Percentiles rank a stretch among this genome's conserved stretches.
phyloP scores from a whole-genome alignment of 2,329 filamentous ascomycete genomes.

The Bipolaris sorokiniana region DNA sequence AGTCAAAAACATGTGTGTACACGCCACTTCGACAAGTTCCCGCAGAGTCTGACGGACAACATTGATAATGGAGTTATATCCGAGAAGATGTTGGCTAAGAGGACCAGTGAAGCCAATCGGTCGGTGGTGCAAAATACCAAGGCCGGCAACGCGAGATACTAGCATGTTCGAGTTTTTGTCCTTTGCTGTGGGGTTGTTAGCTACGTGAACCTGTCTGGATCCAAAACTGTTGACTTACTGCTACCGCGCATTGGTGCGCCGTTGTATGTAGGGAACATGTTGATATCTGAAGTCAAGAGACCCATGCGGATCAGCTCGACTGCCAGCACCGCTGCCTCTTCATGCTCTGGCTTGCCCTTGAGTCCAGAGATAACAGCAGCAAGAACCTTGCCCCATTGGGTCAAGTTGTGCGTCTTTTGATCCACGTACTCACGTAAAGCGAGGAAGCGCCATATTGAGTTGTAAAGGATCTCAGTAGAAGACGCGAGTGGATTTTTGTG shows the following conservation, averaged over 20 bases:
- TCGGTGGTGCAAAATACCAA: slow-evolving; percentile 82
- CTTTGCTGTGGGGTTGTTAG: slow-evolving; percentile 58
- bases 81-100: slow-evolving; percentile 85
- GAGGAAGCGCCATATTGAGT: slow-evolving; percentile 86
- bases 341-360: slow-evolving; percentile 64
- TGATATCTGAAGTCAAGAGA: slow-evolving; percentile 71
- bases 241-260: slow-evolving; percentile 65
- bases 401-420: slow-evolving; percentile 73
- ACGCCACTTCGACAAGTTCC: slow-evolving; percentile 82
- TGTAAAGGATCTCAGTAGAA: slow-evolving; percentile 74
- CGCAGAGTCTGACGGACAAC: slow-evolving; percentile 79
- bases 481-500: slow-evolving; percentile 57
- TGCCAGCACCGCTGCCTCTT: slow-evolving; percentile 81
- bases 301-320: slow-evolving; percentile 84
- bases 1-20: slow-evolving; percentile 79
- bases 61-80: slow-evolving; percentile 82
- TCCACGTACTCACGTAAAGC: slow-evolving; percentile 87
- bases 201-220: neutral
- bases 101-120: slow-evolving; percentile 92
- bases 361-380: slow-evolving; percentile 70
- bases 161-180: slow-evolving; percentile 81
- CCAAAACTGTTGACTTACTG: slow-evolving; percentile 29
- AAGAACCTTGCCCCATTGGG: slow-evolving; percentile 78
- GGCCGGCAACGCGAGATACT: slow-evolving; percentile 82
- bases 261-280: slow-evolving; percentile 64